These are phyloP conservation scores for Juglanconis oblonga DNA, from an alignment of 2,329 filamentous ascomycete genomes.

Conservation along the genomic window DNA sequence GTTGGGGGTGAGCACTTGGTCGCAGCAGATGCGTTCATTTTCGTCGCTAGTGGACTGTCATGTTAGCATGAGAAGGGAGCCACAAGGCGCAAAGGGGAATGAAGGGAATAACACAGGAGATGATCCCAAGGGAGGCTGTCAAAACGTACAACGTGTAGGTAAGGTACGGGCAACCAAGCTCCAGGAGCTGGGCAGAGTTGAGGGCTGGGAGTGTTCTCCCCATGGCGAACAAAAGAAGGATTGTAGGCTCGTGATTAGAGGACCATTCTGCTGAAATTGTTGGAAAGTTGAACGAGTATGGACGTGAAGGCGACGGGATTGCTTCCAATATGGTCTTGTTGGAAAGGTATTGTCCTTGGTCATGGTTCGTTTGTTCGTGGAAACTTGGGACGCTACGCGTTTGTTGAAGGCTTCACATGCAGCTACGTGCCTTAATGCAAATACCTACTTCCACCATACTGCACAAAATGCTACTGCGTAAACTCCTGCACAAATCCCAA, in stretches of 20 bases:
- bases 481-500: conserved; percentile 1
- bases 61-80: not conserved
- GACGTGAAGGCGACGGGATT: too few species aligned
- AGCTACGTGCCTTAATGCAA: not conserved
- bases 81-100: not conserved
- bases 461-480: not conserved
- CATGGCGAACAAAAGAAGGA: not conserved
- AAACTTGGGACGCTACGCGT: not conserved
- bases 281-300: too few species aligned
- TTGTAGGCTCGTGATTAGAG: not conserved
- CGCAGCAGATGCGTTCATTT: not conserved
- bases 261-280: too few species aligned
- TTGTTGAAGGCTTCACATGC: not conserved
- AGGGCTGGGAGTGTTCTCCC: not conserved
- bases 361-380: too few species aligned
- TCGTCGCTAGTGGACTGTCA: not conserved
- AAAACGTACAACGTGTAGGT: not conserved
- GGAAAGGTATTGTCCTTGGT: too few species aligned
- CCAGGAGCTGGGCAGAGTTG: not conserved
- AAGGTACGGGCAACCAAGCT: not conserved
- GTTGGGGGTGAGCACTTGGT: not conserved
- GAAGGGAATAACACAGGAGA: not conserved
- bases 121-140: not conserved
- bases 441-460: not conserved
- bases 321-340: too few species aligned